These are phyloP conservation scores for Monosporascus cannonballus DNA, from an alignment of 2,329 filamentous ascomycete species.

Conservation along the genomic window DNA sequence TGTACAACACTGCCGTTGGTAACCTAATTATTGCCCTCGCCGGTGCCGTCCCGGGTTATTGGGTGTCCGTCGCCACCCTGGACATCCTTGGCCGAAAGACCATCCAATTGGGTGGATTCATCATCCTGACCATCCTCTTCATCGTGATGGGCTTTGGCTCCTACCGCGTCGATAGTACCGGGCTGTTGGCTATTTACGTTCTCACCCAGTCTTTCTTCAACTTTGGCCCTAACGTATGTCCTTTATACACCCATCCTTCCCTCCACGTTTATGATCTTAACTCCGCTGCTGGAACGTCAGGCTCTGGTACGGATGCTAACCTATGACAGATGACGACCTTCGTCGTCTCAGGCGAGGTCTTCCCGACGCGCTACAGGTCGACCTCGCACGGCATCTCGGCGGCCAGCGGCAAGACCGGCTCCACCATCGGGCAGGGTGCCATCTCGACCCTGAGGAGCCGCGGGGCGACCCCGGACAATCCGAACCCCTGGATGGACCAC, in stretches of 20 bases:
- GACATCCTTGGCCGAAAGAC: constrained; percentile 73
- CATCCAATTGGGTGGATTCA: constrained; percentile 63
- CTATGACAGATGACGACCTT: constrained; percentile 40
- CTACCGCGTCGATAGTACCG: constrained; percentile 43
- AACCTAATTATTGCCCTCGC: constrained; percentile 75
- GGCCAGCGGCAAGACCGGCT: constrained; percentile 49
- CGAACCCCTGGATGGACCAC: constrained; percentile 65
- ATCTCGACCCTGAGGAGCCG: constrained; percentile 47
- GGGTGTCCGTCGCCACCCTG: constrained; percentile 69
- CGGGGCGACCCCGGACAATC: constrained; percentile 32
- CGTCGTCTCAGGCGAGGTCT: constrained; percentile 50
- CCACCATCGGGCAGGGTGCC: constrained; percentile 51
- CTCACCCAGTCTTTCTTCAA: constrained; percentile 56
- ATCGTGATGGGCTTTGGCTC: constrained; percentile 59
- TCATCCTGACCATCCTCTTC: constrained; percentile 51
- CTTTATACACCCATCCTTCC: neutral
- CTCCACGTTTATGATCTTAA: no score
- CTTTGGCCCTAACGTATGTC: constrained; percentile 43
- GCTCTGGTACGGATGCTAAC: neutral
- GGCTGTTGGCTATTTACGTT: constrained; percentile 50
- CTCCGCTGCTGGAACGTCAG: no score
- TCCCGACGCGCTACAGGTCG: constrained; percentile 51
- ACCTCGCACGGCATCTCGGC: constrained; percentile 54
- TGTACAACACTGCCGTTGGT: constrained; percentile 70
- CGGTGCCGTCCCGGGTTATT: constrained; percentile 76